phyloP scores from a whole-genome alignment of 495 filamentous ascomycete genomes.

The Durotheca rogersii region DNA sequence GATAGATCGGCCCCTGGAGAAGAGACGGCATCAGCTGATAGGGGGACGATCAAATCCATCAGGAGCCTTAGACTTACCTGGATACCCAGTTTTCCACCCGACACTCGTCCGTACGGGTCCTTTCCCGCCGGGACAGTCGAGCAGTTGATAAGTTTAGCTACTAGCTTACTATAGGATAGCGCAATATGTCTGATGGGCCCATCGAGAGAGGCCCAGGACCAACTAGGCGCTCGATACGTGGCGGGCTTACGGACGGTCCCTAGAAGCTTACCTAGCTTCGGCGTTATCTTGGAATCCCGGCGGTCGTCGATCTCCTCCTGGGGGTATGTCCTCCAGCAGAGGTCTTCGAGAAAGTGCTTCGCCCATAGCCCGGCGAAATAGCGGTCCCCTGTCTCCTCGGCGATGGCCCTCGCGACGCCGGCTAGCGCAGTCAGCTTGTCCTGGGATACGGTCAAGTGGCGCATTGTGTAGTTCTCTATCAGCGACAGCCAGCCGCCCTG shows the following conservation, averaged over 20 bases:
- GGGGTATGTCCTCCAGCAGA: slow-evolving; percentile 14
- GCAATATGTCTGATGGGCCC: slow-evolving; percentile 16
- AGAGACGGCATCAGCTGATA: neutral
- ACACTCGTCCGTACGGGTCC: slow-evolving; percentile 11
- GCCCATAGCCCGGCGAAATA: slow-evolving; percentile 16
- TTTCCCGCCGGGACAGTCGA: slow-evolving; percentile 6
- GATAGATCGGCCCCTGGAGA: slow-evolving; percentile 11
- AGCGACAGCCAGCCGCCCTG: slow-evolving; percentile 12
- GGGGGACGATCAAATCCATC: slow-evolving; percentile 1
- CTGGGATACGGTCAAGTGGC: slow-evolving; percentile 6
- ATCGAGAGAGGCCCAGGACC: slow-evolving; percentile 18
- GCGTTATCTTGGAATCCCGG: slow-evolving; percentile 9
- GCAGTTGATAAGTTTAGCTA: slow-evolving; percentile 3
- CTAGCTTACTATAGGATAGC: slow-evolving; percentile 12
- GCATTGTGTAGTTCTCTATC: slow-evolving; percentile 15
- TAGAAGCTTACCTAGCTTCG: neutral
- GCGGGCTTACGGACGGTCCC: slow-evolving; percentile 2
- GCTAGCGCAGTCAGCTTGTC: slow-evolving; percentile 22
- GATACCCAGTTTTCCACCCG: slow-evolving; percentile 15
- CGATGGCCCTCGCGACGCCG: slow-evolving; percentile 47
- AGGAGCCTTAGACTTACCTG: slow-evolving; percentile 7
- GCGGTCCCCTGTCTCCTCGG: slow-evolving; percentile 40
- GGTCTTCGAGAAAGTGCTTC: slow-evolving; percentile 18
- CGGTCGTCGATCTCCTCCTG: slow-evolving; percentile 13
- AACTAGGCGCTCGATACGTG: slow-evolving; percentile 12